These are phyloP conservation scores for Penicillium sp. DNA, from an alignment of 2,329 filamentous ascomycete species.

Conservation along the genomic window DNA sequence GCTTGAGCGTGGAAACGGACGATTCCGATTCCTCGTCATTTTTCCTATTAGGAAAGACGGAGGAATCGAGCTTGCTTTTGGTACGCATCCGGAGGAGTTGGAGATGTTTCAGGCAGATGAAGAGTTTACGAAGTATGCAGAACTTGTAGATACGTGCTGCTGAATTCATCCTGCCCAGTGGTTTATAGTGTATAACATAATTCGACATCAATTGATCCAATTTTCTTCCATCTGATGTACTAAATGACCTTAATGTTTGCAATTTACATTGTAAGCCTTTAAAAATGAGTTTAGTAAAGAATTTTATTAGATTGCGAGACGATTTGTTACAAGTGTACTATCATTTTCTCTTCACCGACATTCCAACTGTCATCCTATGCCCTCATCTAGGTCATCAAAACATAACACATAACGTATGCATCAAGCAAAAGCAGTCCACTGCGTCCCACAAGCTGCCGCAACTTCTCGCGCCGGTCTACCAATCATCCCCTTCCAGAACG, in stretches of 20 bases:
- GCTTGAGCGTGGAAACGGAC: background rate
- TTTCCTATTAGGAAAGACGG: background rate
- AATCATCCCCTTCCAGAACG: constrained; percentile 26
- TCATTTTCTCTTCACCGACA: background rate
- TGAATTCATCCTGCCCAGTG: background rate
- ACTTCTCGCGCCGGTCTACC: constrained; percentile 18
- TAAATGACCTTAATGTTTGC: background rate
- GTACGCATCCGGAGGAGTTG: background rate
- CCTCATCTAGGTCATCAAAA: background rate
- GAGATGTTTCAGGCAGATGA: background rate
- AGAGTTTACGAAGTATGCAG: background rate
- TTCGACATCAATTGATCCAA: background rate
- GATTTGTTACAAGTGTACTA: background rate
- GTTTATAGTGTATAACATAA: background rate
- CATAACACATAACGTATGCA: background rate
- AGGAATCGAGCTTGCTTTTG: background rate
- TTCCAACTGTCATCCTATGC: background rate
- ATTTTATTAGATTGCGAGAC: background rate
- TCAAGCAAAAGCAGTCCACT: constrained; percentile 12
- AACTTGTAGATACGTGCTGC: background rate
- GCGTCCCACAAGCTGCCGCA: constrained; percentile 7
- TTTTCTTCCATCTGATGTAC: background rate
- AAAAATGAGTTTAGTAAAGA: background rate
- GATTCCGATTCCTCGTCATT: background rate
- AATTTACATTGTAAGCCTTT: too few species aligned